A percentile compares a stretch with the other conserved stretches of the same genome.
These are phyloP conservation scores for Rhynchospora breviuscula DNA, from an alignment of 176 grass and related monocot genomes.

Conservation along the genomic window DNA sequence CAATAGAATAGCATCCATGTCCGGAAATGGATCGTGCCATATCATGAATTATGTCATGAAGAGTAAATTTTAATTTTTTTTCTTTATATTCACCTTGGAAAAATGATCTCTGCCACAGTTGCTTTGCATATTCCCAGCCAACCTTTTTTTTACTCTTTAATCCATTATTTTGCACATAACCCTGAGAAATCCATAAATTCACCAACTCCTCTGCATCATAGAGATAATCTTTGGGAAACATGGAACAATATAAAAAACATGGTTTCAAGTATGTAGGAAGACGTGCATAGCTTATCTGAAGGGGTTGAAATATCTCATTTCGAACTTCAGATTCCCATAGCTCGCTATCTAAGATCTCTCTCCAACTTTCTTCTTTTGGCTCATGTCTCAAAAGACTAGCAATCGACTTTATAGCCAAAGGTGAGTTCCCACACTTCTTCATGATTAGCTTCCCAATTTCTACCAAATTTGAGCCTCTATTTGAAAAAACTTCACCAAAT, in stretches of 20 bases:
- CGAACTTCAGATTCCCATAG: not conserved
- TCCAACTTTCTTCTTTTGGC: not conserved
- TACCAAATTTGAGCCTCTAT: not conserved
- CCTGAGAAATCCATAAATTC: not conserved
- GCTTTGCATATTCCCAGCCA: not conserved
- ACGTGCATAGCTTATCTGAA: not conserved
- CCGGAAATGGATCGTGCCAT: slow-evolving; percentile 17
- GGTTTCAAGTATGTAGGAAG: not conserved
- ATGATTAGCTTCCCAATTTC: not conserved
- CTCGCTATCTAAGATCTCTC: not conserved
- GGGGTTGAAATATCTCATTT: not conserved
- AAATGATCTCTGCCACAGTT: not conserved
- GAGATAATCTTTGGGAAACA: not conserved
- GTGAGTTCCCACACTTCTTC: not conserved
- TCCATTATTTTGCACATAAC: not conserved
- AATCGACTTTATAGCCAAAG: not conserved
- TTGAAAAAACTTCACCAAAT: no score
- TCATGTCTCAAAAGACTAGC: not conserved
- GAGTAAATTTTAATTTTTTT: not conserved
- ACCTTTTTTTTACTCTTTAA: not conserved
- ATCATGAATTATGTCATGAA: slow-evolving; percentile 34
- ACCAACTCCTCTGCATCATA: not conserved
- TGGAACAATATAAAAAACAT: not conserved
- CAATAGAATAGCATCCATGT: slow-evolving; percentile 12
- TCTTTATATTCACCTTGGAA: not conserved